Base-by-base conservation (phyloP, 2,329 filamentous ascomycete genomes). In the Exophiala aquamarina region DNA sequence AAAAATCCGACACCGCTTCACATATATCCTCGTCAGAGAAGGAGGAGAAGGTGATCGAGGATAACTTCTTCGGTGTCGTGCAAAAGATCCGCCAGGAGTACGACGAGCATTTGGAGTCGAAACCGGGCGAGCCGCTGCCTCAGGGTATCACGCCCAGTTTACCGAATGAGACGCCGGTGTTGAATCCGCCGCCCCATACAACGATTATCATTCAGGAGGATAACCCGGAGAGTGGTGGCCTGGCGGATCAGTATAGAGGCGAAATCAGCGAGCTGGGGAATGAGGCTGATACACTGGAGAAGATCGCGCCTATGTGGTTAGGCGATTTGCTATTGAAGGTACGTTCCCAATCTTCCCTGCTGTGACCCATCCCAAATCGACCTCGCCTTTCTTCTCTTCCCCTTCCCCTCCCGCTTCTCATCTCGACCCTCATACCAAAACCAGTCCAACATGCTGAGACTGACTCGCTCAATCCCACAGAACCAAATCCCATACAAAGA, bases 161-260 rank as follows among this genome's bases (percentile, higher is more conserved):
- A 28, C 65, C 68, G 15, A 69, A 60, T 38, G 74, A 76, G 52
- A 73, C 74, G 0, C 73, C 73, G 6, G 55, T 62, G 13, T 52
- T 77, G 21, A 54, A 65, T 11, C 70, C 71, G 33, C 73, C 74
- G 3, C 52, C 67, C 11, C 65, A 75, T 52, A 84, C 79, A 2
- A 77, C 74, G 0, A 79, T 85, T 23, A 70, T 84, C 13, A 84
- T 85, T 29, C 82, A 85, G 59, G 82, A 84, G 62, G 82, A 85
- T 50, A 72, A 77, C 3, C 78, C 79, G 2, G 80, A 82, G 56
- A 75, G 77, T 31, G 81, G 80, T 18, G 81, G 82, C 21, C 78
- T 83, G 47, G 88, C 89, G 20, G 93, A 97, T 71, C 74, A 97
- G 9, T 98, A 96, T 64, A 81, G 93, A 61, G 92, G 93, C 20